A percentile compares a stretch with the other conserved stretches of the same genome.
phyloP scores from a whole-genome alignment of 768 basidiomycete species.

The Suillus luteus region DNA sequence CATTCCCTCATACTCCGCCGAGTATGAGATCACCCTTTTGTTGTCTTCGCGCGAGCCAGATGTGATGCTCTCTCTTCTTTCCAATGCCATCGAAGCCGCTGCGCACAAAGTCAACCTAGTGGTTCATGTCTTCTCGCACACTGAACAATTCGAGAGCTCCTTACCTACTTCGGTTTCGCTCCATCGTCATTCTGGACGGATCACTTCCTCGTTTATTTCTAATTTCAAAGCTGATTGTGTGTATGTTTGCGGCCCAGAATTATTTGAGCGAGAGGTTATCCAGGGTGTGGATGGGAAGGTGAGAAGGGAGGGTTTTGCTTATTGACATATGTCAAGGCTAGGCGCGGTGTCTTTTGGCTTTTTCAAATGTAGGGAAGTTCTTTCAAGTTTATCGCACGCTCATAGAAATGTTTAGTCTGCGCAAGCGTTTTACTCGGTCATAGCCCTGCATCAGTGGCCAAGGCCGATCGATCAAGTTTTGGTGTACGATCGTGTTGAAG shows the following conservation, averaged over 20 bases:
- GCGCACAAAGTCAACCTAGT: conserved; percentile 21
- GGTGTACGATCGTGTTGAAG: background rate
- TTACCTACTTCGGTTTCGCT: conserved; percentile 3
- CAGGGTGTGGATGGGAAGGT: conserved; percentile 37
- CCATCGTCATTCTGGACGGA: background rate
- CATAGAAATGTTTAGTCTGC: background rate
- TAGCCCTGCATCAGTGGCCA: background rate
- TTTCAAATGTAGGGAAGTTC: conserved; percentile 28
- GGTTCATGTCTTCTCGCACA: conserved; percentile 43
- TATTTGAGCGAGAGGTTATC: conserved; percentile 46
- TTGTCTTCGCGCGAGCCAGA: conserved; percentile 58
- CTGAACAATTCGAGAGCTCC: conserved; percentile 12
- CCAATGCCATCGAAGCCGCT: background rate
- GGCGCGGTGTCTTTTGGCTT: conserved; percentile 19
- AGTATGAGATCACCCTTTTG: conserved; percentile 45
- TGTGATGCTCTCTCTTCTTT: conserved; percentile 44
- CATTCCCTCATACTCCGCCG: background rate
- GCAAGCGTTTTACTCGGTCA: background rate
- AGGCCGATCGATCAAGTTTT: background rate
- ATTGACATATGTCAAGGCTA: conserved; percentile 28
- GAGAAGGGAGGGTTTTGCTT: conserved; percentile 45
- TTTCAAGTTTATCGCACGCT: background rate
- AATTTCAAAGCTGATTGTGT: conserved; percentile 22
- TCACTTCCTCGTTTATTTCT: conserved; percentile 18
- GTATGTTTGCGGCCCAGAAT: conserved; percentile 53